Base-by-base conservation (phyloP, 2,329 filamentous ascomycete species). In the Ascochyta fabae region DNA sequence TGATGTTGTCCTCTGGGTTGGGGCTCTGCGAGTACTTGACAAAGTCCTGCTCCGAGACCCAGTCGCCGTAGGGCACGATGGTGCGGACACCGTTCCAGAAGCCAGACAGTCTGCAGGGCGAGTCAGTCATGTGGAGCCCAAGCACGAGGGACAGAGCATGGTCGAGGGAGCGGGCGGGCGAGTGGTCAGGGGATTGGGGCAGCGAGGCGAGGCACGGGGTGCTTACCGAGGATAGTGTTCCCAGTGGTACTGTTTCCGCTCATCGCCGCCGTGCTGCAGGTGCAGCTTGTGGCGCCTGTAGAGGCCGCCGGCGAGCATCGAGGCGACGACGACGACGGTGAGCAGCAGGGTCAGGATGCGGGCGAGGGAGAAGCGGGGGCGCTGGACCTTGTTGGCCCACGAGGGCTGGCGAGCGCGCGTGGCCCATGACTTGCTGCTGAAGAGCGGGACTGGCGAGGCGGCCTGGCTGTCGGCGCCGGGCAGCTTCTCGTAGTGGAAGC, bases 61-160 rank as follows among this genome's bases (percentile, higher is more conserved):
- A 79, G 46, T 81, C 72, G 26, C 67, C 65, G 44, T 66, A 71
- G 3, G 77, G 73, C 22, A 81, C 79, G 13, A 82, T 68, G 22
- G 75, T 80, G 47, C 78, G 73, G 34, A 82, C 71, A 48, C 80
- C 80, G 47, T 80, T 81, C 69, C 79, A 82, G 65, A 77, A 81
- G 38, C 78, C 79, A 56, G 77, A 75, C 44, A 82, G 60, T 41
- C 77, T 79, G 60, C n/a, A 6, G 8, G 12, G 29, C 27, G 9
- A 45, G 12, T 46, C 38, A 51, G 47, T 41, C 31, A 44, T 19
- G 19, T 19, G 19, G 19, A 19, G 19, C 1, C 16, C 1, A 16
- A 16, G 16, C 16, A 16, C 16, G 16, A 16, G 16, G 16, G 16
- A 16, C 16, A 16, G 16, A 16, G 16, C 16, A 16, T 16, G 16